Evolutionary conservation across 2,329 filamentous ascomycete genomes (phyloP).

Genomic region (Ophiognomonia clavigignenti-juglandacearum): DNA sequence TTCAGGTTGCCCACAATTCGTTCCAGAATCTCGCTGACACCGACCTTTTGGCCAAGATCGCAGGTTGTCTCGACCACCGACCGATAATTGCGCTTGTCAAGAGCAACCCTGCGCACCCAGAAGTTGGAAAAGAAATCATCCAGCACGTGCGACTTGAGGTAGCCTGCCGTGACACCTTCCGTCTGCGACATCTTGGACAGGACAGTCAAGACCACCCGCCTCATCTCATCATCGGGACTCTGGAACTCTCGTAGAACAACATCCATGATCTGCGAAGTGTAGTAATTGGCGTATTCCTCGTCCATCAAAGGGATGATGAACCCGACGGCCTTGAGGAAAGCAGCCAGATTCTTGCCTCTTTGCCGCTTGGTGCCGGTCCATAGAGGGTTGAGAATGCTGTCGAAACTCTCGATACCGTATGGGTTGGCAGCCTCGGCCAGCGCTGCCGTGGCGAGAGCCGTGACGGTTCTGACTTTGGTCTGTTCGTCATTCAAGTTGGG

Average conservation of each 20-base stretch:
- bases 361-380: conserved; percentile 97
- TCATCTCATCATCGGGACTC: conserved; percentile 98
- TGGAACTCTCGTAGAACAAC: conserved; percentile 93
- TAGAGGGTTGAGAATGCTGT: conserved; percentile 92
- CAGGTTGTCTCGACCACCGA: conserved; percentile 98
- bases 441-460: conserved; percentile 88
- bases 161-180: conserved; percentile 88
- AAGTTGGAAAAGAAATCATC: conserved; percentile 98
- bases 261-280: conserved; percentile 98
- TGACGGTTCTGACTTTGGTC: conserved; percentile 95
- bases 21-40: conserved; percentile 90
- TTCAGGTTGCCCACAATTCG: conserved; percentile 93
- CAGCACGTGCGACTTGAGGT: conserved; percentile 91
- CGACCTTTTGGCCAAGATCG: conserved; percentile 96
- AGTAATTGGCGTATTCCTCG: conserved; percentile 99
- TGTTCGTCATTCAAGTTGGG: conserved; percentile 97
- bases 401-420: conserved; percentile 98
- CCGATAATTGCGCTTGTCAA: conserved; percentile 96
- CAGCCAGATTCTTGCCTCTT: conserved; percentile 90
- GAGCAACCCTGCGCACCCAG: conserved; percentile 94
- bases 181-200: conserved; percentile 93
- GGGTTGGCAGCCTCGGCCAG: conserved; percentile 94
- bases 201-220: conserved; percentile 97
- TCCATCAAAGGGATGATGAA: conserved; percentile 99
- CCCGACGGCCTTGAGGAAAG: conserved; percentile 94